phyloP scores from a whole-genome alignment of 148 eudicot genomes.

The Camellia sinensis region DNA sequence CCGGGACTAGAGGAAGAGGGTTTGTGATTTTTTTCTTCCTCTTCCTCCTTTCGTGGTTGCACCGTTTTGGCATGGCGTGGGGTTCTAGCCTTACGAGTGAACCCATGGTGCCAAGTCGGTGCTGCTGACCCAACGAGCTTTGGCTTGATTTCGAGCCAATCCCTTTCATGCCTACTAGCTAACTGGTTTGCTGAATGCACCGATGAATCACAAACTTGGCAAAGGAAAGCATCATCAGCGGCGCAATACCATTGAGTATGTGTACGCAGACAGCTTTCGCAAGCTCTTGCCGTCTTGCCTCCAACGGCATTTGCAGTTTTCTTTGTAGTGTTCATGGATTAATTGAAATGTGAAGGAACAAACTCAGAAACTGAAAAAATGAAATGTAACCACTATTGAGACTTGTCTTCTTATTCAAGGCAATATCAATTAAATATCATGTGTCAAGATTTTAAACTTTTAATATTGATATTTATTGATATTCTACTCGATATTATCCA shows the following conservation, averaged over 20 bases:
- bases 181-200: conserved; percentile 64
- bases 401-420: no score
- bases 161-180: conserved; percentile 54
- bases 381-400: neutral
- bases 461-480: no score
- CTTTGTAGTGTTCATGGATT: conserved; percentile 11
- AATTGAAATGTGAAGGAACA: neutral
- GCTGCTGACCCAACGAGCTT: neutral
- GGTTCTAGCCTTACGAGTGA: conserved; percentile 39
- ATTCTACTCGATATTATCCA: no score
- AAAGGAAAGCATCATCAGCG: conserved; percentile 71
- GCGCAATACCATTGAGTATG: conserved; percentile 62
- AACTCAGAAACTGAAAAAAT: neutral
- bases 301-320: conserved; percentile 38
- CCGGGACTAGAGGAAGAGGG: conserved; percentile 35
- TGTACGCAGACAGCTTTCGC: conserved; percentile 55
- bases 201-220: conserved; percentile 49
- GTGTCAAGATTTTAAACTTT: no score
- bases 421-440: no score
- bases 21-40: conserved; percentile 3
- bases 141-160: conserved; percentile 29
- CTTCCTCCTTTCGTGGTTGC: conserved; percentile 8
- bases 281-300: conserved; percentile 55
- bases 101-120: conserved; percentile 39
- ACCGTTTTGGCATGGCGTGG: conserved; percentile 24